Evolutionary conservation across 1,284 basidiomycete species (phyloP), one percentile per base, ranked within the genome.

Genomic region (Takashimella tepidaria): DNA sequence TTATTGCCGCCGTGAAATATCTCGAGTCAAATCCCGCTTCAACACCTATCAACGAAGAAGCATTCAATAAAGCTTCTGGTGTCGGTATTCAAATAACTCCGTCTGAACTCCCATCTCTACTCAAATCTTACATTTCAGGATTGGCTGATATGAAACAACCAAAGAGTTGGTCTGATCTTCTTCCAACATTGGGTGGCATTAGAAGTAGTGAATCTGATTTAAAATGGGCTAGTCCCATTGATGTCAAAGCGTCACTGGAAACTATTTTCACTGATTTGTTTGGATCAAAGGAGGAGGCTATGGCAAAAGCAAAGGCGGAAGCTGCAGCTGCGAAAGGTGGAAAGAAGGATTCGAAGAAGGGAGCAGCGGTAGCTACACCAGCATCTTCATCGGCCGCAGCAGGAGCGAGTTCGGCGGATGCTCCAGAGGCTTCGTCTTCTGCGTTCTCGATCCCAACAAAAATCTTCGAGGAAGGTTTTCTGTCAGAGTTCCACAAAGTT

Each of bases 401-500:
- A 50, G 78, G 72, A 61, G 62, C 64, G 13, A n/a, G n/a, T n/a
- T 58, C 62, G 10, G 64, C 78, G 1, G 70, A 79, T n/a, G 59
- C 66, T 3, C n/a, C n/a, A n/a, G 53, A 59, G 6, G 62, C 64
- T 5, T 61, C 68, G 4, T 63, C 67, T 0, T 57, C 62, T 3
- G 43, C 65, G 13, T 67, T 66, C 6, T 59, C 60, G 44, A 70
- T 75, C 49, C 73, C 74, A n/a, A 73, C 72, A 41, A 70, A 68
- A 16, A 89, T 98, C 51, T 99, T 98, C 72, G 84, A 88, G 58
- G 92, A 96, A 70, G 96, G 96, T 12, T 98, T 97, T 80, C 83
- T 99, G 16, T 92, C 92, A 4, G 81, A 84, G 56, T 85, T 99
- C 41, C 93, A 99, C 75, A 91, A 88, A 68, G 90, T 92, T 8